Base-by-base conservation (phyloP, 331 rosid genomes). In the Pyrus hybrid region DNA sequence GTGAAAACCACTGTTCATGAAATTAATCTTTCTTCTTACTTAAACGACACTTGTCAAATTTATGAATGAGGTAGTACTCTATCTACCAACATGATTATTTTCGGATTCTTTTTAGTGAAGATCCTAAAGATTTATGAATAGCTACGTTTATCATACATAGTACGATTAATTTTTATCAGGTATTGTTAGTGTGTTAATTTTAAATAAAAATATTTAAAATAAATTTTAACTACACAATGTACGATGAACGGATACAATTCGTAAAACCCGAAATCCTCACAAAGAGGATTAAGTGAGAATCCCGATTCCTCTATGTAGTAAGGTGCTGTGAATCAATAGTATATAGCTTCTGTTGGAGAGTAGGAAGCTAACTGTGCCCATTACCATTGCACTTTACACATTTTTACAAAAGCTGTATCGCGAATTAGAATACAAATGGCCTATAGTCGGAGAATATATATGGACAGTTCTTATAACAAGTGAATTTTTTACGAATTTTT, bases 161-260 rank as follows among this genome's bases (percentile, higher is more conserved):
- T 37, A 1, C 13, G 1, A 37, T 9, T 1, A 37, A 3, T 37
- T 35, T 35, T 9, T 37, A 0, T 37, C 13, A 37, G 1, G 4
- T 37, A 9, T 0, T 37, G 0, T 37, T 37, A 2, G 1, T 37
- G 13, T 37, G 3, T 37, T 9, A 37, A 9, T 9, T 37, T 37
- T 37, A 37, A 37, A 37, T 37, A 37, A 37, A 37, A 37, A 37
- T 37, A 37, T 37, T 37, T 37, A 37, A 9, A 37, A 37, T 37
- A 9, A 9, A 2, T 37, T 37, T 37, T 37, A 0, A 37, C 1
- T 0, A 1, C 1, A 37, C 0, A 37, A 37, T 37, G 0, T 10
- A 37, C 4, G 13, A 37, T 37, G 45, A 37, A 37, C 4, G 0
- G 1, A 37, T 1, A 9, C 0, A 37, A 37, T 37, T 37, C 4